Evolutionary conservation across 2,329 filamentous ascomycete species (phyloP).

Genomic region (Pseudogymnoascus sp.): DNA sequence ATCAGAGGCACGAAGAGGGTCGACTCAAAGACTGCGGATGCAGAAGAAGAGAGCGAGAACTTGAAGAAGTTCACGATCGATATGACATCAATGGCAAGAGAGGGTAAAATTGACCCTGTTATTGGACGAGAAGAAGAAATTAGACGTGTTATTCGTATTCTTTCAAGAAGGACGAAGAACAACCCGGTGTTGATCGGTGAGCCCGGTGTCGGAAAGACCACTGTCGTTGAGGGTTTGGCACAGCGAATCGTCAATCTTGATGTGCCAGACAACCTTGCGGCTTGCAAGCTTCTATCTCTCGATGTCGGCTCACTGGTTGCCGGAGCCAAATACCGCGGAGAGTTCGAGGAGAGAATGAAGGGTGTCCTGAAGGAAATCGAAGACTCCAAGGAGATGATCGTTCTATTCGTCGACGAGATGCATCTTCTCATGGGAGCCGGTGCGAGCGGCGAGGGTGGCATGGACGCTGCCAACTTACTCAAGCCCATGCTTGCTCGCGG

Average conservation of each 20-base stretch:
- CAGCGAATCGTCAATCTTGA: conserved; percentile 94
- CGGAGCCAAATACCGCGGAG: conserved; percentile 95
- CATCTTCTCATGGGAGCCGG: conserved; percentile 97
- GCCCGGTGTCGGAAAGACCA: conserved; percentile 97
- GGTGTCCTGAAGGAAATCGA: conserved; percentile 95
- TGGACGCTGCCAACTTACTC: conserved; percentile 95
- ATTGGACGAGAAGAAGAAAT: conserved; percentile 97
- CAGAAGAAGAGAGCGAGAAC: conserved; percentile 88
- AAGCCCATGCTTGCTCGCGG: conserved; percentile 98
- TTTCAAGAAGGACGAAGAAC: conserved; percentile 93
- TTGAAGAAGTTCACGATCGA: conserved; percentile 97
- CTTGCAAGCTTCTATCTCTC: conserved; percentile 87
- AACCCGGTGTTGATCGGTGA: conserved; percentile 97
- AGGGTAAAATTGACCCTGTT: conserved; percentile 96
- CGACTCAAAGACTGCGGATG: conserved; percentile 92
- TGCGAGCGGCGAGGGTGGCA: conserved; percentile 87
- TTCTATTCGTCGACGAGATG: conserved; percentile 97
- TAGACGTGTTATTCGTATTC: conserved; percentile 79
- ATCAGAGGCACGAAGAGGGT: conserved; percentile 90
- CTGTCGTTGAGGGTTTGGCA: conserved; percentile 91
- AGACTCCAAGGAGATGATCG: conserved; percentile 90
- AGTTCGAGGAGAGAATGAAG: conserved; percentile 99
- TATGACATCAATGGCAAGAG: conserved; percentile 91
- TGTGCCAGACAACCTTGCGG: conserved; percentile 88
- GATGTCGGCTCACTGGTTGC: conserved; percentile 93